Conservation (phyloP, 2,329 filamentous ascomycete species). For the Fusarium sp. region DNA sequence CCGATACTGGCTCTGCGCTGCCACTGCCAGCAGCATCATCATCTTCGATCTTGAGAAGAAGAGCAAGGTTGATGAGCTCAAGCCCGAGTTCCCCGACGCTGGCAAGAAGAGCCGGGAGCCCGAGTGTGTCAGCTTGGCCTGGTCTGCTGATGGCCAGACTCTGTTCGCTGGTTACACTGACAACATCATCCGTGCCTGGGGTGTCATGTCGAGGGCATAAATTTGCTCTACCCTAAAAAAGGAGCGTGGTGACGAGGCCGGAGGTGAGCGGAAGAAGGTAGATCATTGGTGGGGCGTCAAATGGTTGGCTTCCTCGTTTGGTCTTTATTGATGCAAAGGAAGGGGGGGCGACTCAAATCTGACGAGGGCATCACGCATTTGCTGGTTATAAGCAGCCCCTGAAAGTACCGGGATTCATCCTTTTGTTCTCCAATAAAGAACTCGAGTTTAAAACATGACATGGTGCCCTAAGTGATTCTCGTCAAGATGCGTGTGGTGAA, state of each 20-base stretch:
- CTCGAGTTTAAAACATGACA: constrained; percentile 44
- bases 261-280: constrained; percentile 52
- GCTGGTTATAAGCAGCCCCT: constrained; percentile 54
- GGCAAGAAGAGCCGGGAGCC: constrained; percentile 99
- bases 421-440: constrained; percentile 56
- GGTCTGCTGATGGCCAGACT: constrained; percentile 98
- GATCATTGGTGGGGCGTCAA: constrained; percentile 61
- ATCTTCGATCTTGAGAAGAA: constrained; percentile 99
- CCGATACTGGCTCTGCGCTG: constrained; percentile 99
- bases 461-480: not conserved
- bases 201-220: constrained; percentile 95
- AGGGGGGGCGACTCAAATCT: constrained; percentile 50
- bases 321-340: constrained; percentile 58
- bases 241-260: constrained; percentile 41
- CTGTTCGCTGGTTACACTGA: constrained; percentile 99
- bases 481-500: not conserved
- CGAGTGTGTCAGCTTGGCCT: constrained; percentile 97
- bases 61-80: constrained; percentile 99
- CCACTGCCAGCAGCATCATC: constrained; percentile 97
- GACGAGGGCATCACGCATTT: constrained; percentile 54
- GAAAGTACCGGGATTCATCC: constrained; percentile 56
- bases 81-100: constrained; percentile 96
- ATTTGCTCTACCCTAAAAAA: constrained; percentile 45
- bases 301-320: constrained; percentile 61
- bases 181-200: constrained; percentile 98